phyloP scores from a whole-genome alignment of 2,329 filamentous ascomycete species.

The Ceratocystis variospora region DNA sequence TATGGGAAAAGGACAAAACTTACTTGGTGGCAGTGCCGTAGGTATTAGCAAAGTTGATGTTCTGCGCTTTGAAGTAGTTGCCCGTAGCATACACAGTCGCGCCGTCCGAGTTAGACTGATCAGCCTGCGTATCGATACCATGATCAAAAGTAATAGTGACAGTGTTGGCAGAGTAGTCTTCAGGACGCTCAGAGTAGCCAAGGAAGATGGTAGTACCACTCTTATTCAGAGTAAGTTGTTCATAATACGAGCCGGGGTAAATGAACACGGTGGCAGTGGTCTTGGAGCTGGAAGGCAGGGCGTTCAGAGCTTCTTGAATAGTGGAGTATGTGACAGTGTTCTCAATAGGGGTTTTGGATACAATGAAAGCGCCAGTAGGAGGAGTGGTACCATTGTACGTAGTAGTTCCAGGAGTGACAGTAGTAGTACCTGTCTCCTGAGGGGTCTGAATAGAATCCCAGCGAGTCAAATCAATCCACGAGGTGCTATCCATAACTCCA shows the following conservation, averaged over 20 bases:
- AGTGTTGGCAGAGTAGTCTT: slow-evolving; percentile 40
- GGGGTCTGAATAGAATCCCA: slow-evolving; percentile 22
- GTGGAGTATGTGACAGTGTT: slow-evolving; percentile 22
- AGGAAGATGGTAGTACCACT: slow-evolving; percentile 41
- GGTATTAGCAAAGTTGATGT: slow-evolving; percentile 41
- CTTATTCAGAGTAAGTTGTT: slow-evolving; percentile 42
- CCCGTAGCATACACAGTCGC: slow-evolving; percentile 34
- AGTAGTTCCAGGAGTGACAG: slow-evolving; percentile 11
- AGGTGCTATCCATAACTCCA: slow-evolving; percentile 22
- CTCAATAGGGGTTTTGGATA: slow-evolving; percentile 22
- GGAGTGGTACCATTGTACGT: slow-evolving; percentile 24
- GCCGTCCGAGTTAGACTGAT: slow-evolving; percentile 38
- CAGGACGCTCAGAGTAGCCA: slow-evolving; percentile 42
- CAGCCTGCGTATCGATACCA: slow-evolving; percentile 25
- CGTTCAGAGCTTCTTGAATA: slow-evolving; percentile 22
- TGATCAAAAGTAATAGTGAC: slow-evolving; percentile 35
- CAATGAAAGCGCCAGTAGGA: slow-evolving; percentile 25
- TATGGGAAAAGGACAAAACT: neutral
- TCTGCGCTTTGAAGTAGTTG: slow-evolving; percentile 44
- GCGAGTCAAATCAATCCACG: slow-evolving; percentile 24
- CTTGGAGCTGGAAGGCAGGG: slow-evolving; percentile 21
- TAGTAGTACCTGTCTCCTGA: neutral
- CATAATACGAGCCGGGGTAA: slow-evolving; percentile 39
- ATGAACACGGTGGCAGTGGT: slow-evolving; percentile 27
- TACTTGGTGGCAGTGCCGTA: slow-evolving; percentile 20